Evolutionary conservation across 108 stramenopile species (phyloP).

Genomic region (Pelagomonas calceolata): DNA sequence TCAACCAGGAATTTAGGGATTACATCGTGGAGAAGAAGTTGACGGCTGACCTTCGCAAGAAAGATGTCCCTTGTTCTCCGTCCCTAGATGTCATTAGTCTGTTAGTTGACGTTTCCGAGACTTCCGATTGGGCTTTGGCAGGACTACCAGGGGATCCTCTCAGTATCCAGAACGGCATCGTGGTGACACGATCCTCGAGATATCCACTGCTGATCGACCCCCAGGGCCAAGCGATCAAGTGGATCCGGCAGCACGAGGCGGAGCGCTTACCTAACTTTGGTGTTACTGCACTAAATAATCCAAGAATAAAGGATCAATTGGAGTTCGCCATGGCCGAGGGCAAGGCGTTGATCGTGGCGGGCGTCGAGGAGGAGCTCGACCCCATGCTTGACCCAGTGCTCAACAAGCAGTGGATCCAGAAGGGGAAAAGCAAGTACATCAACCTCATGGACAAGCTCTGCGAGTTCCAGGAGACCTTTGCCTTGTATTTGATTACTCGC

Average conservation of each 20-base stretch:
- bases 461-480: conserved; percentile 33
- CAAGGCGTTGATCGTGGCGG: conserved; percentile 22
- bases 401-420: conserved; percentile 29
- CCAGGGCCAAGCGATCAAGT: conserved; percentile 37
- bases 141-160: conserved; percentile 33
- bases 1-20: conserved; percentile 35
- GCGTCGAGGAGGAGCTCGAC: conserved; percentile 35
- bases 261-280: conserved; percentile 20
- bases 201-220: conserved; percentile 41
- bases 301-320: conserved; percentile 31
- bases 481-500: conserved; percentile 43
- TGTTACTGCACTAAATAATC: conserved; percentile 15
- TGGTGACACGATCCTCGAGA: conserved; percentile 27
- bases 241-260: conserved; percentile 30
- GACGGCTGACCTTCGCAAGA: conserved; percentile 16
- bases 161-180: conserved; percentile 37
- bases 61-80: conserved; percentile 17
- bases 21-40: conserved; percentile 19
- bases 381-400: conserved; percentile 37
- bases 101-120: conserved; percentile 26
- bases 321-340: conserved; percentile 39
- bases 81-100: conserved; percentile 19
- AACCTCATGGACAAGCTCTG: conserved; percentile 26
- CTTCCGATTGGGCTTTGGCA: conserved; percentile 32
- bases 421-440: conserved; percentile 31